These are phyloP conservation scores for Phytophthora fragariaefolia DNA, from an alignment of 352 stramenopile species.

Conservation along the genomic window DNA sequence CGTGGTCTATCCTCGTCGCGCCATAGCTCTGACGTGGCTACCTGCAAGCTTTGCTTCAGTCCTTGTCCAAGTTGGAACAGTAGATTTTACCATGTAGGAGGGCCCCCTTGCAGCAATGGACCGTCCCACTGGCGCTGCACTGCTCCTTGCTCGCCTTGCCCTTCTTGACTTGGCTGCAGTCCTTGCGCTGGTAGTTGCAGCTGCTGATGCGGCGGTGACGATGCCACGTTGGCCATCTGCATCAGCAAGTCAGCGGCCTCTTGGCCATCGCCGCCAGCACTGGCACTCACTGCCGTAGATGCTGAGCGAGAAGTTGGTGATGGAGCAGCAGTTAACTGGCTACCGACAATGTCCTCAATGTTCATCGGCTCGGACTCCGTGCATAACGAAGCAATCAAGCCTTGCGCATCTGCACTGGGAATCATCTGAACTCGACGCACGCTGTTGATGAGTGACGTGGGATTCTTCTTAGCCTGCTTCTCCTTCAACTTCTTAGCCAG, in stretches of 20 bases:
- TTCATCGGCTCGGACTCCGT: background rate
- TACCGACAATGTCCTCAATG: background rate
- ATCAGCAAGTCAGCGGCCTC: background rate
- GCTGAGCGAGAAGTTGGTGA: background rate
- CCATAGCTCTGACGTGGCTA: background rate
- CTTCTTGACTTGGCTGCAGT: no score
- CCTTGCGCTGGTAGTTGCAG: background rate
- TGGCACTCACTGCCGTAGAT: background rate
- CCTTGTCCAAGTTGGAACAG: constrained; percentile 12
- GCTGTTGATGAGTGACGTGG: background rate
- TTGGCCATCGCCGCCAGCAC: background rate
- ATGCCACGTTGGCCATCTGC: background rate
- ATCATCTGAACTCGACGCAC: background rate
- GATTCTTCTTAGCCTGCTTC: background rate
- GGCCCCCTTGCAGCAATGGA: no score
- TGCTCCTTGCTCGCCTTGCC: no score
- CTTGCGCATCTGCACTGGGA: background rate
- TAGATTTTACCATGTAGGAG: no score
- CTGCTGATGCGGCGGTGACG: background rate
- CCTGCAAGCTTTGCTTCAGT: background rate
- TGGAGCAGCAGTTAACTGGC: background rate
- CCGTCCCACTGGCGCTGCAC: no score
- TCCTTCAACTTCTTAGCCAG: background rate
- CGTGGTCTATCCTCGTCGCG: background rate
- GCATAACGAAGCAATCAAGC: background rate